Base-by-base conservation (phyloP, 768 basidiomycete species). In the Pisolithus orientalis region DNA sequence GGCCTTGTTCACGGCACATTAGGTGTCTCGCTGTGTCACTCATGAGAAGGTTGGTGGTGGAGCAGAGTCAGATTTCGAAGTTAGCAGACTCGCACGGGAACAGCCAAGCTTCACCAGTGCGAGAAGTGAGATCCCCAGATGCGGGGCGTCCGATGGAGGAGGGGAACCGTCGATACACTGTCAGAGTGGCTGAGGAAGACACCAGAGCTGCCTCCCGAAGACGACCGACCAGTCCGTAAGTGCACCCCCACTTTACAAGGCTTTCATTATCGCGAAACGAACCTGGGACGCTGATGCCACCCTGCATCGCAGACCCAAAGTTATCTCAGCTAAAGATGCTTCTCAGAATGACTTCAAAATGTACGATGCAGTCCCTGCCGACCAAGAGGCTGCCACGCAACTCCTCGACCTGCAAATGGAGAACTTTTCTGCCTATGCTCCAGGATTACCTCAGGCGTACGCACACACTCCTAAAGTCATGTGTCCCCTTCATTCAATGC, bases 401-500 rank as follows among this genome's bases (percentile, higher is more conserved):
- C 60, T 66, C 34, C 52, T 72, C 5, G 84, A 83, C 57, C 61
- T 73, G 5, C 86, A 90, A 58, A 80, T 90, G 72, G 87, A 84
- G 50, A 87, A 86, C 50, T 90, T 91, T 61, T 53, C n/a, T 87
- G 43, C 84, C 88, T 0, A 73, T 91, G 74, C 68, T 91, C n/a
- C 78, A 81, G 53, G 85, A 88, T 55, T 91, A 90, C 65, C 34
- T 74, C 83, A 48, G 83, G 69, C 54, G 89, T 87, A 55, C 40
- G 80, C 65, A 5, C 8, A 8, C 24, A 31, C 5, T 44, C 52
- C 5, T 45, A 45, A 9, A 31, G n/a, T 27, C 39, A 5, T 17
- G 11, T 24, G 5, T 34, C 6, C 21, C 21, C n/a, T 13, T 3
- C 21, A 27, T 52, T 59, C n/a, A 63, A 14, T 45, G 5, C 24